Evolutionary conservation across 202 grass and related monocot species (phyloP), one percentile per base, ranked within the genome.

Genomic region (Musa balbisiana): DNA sequence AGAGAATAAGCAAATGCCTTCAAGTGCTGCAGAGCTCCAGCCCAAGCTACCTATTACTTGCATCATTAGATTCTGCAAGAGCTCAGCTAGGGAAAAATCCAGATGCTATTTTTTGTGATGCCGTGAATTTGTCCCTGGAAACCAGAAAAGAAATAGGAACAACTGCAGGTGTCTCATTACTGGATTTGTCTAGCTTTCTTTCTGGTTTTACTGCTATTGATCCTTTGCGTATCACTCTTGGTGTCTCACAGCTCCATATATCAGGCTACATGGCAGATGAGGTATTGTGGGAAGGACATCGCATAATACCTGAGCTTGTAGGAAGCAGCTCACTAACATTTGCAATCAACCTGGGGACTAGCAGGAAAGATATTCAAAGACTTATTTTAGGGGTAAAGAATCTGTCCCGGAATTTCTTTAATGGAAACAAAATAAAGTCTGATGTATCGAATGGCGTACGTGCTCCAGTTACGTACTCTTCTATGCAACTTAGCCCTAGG

Each of bases 41-140:
- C 59, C 90, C 90, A 12, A 93, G 83, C 69, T 91, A 91, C 78
- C 82, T 97, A 14, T 71, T 97, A 67, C 81, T 93, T 71, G 86
- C 90, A 6, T 97, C 94, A 73, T 84, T 88, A 76, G 90, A 97
- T 91, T 86, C 90, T 68, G 74, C 86, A 78, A 93, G 94, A 79
- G 88, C 85, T 87, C 94, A 89, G 43, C 52, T 93, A 77, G 78
- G 82, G 16, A 60, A 83, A 43, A 84, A 93, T 9, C 0, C 10
- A 22, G 69, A 75, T 55, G 26, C 60, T 3, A 85, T 64, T 79
- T 97, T 97, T 82, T 74, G 85, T 51, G 79, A 82, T 53, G 29
- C 81, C 0, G 27, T 91, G 73, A 74, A 79, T 59, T 81, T 97
- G 66, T 73, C 88, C 43, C 84, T 68, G 52, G 74, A 87, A 77